Evolutionary conservation across 371 early-diverging fungal genomes (phyloP).

Genomic region (Fennellomyces sp.): DNA sequence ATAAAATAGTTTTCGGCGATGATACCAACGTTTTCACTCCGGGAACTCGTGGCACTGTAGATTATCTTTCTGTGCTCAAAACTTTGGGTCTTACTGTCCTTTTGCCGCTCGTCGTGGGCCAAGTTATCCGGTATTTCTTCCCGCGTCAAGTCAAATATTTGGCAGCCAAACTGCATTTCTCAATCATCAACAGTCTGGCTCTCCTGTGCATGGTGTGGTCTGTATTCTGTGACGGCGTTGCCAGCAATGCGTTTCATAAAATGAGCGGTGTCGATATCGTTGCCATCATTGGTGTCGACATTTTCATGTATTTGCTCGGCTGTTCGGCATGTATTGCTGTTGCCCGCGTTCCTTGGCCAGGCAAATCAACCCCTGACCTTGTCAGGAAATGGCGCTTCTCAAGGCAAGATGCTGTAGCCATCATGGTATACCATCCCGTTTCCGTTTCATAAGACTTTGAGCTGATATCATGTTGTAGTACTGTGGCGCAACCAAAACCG

Average conservation of each 20-base stretch:
- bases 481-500: constrained; percentile 79
- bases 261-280: constrained; percentile 58
- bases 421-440: no score
- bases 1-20: constrained; percentile 32
- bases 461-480: constrained; percentile 43
- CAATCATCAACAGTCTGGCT: constrained; percentile 60
- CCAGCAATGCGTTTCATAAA: constrained; percentile 52
- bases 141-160: constrained; percentile 52
- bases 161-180: constrained; percentile 50
- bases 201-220: constrained; percentile 73
- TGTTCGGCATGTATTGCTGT: constrained; percentile 40
- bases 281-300: constrained; percentile 59
- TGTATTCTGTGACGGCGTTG: constrained; percentile 76
- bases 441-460: no score
- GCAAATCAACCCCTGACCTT: constrained; percentile 11
- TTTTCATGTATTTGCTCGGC: constrained; percentile 51
- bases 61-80: constrained; percentile 56
- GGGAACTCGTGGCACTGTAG: constrained; percentile 44
- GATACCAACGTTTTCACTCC: constrained; percentile 40
- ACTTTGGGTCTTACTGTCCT: constrained; percentile 67
- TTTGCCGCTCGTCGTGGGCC: constrained; percentile 68
- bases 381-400: constrained; percentile 46
- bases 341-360: constrained; percentile 47
- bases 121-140: constrained; percentile 60
- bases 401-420: constrained; percentile 54